A percentile compares a stretch with the other conserved stretches of the same genome.
Evolutionary conservation across 2,329 filamentous ascomycete genomes (phyloP).

Genomic region (Trichoderma sp.): DNA sequence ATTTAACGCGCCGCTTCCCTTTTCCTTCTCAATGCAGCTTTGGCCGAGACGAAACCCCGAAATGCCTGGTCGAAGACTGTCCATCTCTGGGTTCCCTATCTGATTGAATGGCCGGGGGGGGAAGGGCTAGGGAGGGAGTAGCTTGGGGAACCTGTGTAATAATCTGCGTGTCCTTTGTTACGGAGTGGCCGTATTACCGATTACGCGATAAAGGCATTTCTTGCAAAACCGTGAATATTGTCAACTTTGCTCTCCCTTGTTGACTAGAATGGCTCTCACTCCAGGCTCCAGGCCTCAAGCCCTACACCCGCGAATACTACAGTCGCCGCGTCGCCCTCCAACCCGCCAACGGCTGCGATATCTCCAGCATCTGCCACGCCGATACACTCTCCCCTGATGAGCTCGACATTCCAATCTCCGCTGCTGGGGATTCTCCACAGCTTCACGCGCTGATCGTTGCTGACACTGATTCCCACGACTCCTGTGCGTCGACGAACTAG

Average conservation of each 20-base stretch:
- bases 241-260: neutral
- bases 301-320: conserved; percentile 47
- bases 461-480: conserved; percentile 44
- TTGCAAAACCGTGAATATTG: neutral
- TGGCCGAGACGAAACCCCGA: neutral
- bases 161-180: neutral
- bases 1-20: neutral
- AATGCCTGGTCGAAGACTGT: neutral
- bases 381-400: conserved; percentile 54
- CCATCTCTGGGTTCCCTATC: neutral
- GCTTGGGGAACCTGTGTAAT: neutral
- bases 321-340: conserved; percentile 21
- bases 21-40: neutral
- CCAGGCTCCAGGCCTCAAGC: conserved; percentile 44
- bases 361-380: conserved; percentile 60
- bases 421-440: conserved; percentile 45
- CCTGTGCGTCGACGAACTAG: conserved; percentile 31
- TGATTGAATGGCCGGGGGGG: neutral
- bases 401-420: conserved; percentile 31
- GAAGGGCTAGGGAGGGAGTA: neutral
- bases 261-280: neutral
- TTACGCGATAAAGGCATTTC: conserved; percentile 14
- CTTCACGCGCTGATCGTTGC: conserved; percentile 63
- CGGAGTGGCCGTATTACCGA: conserved; percentile 11
- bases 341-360: conserved; percentile 41